A percentile compares a stretch with the other conserved stretches of the same genome.
Conservation (phyloP, 2,329 filamentous ascomycete genomes). For the Orbilia quercus region DNA sequence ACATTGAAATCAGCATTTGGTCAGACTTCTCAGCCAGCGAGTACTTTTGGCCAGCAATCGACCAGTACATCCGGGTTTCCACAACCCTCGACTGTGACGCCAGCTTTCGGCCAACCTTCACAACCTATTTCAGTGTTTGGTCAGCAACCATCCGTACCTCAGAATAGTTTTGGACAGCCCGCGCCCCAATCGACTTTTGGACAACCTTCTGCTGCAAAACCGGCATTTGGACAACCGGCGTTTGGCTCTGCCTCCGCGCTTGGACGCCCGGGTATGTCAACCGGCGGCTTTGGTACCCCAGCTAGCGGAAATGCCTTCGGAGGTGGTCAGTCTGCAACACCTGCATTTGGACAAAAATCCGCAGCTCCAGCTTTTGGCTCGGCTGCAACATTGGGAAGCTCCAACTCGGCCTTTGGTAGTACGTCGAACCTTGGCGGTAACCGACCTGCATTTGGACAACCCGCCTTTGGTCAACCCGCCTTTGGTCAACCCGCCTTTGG, state of each 20-base stretch:
- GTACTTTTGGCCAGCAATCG: slow-evolving; percentile 47
- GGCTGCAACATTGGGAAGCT: slow-evolving; percentile 19
- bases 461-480: slow-evolving; percentile 57
- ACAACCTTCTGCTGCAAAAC: slow-evolving; percentile 60
- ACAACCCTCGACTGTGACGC: slow-evolving; percentile 34
- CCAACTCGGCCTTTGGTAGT: slow-evolving; percentile 26
- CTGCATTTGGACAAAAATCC: slow-evolving; percentile 64
- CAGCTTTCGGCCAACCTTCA: slow-evolving; percentile 52
- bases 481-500: slow-evolving; percentile 58
- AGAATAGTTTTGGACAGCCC: slow-evolving; percentile 60
- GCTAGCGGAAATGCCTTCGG: slow-evolving; percentile 59
- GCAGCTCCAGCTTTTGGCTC: slow-evolving; percentile 39
- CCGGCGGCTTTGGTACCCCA: slow-evolving; percentile 67
- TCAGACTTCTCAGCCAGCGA: slow-evolving; percentile 55
- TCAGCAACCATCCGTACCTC: slow-evolving; percentile 55
- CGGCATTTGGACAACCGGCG: slow-evolving; percentile 63
- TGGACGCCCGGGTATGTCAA: slow-evolving; percentile 64
- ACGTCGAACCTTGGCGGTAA: slow-evolving; percentile 24
- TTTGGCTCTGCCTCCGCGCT: slow-evolving; percentile 68
- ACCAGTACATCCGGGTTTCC: slow-evolving; percentile 51
- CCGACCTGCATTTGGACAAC: slow-evolving; percentile 57
- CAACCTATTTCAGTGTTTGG: slow-evolving; percentile 43
- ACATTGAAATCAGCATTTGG: slow-evolving; percentile 55
- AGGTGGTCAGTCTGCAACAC: slow-evolving; percentile 63
- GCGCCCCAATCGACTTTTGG: slow-evolving; percentile 60